Evolutionary conservation across 257 asterid species (phyloP).

Genomic region (Solanum chiquidenum): DNA sequence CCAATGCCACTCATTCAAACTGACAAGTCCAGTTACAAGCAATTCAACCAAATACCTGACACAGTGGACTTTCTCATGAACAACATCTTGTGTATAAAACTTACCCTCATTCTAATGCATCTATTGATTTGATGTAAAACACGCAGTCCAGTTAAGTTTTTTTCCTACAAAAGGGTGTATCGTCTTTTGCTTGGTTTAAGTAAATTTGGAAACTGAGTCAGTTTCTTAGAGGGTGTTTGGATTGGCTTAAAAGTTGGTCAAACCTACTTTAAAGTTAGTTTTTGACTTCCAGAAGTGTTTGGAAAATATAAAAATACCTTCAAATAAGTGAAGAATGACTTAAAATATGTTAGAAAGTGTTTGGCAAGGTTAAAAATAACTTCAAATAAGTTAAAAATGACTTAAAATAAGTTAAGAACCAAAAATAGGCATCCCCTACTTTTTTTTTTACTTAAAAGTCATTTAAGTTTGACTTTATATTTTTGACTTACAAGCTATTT

Average conservation of each 20-base stretch:
- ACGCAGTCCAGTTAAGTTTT: neutral
- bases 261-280: neutral
- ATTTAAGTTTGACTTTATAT: neutral
- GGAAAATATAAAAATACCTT: too few species aligned
- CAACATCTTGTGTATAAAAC: neutral
- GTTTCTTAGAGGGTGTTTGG: neutral
- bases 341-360: neutral
- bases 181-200: neutral
- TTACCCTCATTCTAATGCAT: neutral
- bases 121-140: neutral
- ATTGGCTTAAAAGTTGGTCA: neutral
- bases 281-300: neutral
- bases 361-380: neutral
- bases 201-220: neutral
- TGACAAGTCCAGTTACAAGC: neutral
- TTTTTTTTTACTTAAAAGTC: neutral
- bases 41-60: neutral
- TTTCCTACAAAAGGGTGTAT: neutral
- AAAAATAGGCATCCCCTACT: neutral
- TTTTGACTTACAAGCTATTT: neutral
- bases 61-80: neutral
- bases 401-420: neutral
- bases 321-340: neutral
- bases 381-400: too few species aligned
- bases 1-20: neutral